These are phyloP conservation scores for Solanum gandarillasii DNA, from an alignment of 257 asterid species.

Conservation along the genomic window DNA sequence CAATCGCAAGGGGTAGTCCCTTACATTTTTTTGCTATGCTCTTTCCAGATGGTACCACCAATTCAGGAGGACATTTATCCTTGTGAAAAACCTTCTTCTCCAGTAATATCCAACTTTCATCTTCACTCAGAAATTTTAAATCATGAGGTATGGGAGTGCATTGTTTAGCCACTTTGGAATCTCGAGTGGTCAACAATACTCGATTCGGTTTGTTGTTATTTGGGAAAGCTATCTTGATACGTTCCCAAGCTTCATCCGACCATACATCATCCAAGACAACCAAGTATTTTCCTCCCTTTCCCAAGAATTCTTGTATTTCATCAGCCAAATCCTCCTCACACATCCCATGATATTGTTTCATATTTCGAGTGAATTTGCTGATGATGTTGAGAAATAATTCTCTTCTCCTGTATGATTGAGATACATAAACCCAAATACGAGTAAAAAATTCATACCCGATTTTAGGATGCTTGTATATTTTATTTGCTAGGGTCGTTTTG, in stretches of 20 bases:
- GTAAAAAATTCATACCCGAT: slow-evolving; percentile 26
- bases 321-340: background rate
- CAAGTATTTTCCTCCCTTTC: slow-evolving; percentile 13
- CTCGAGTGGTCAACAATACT: slow-evolving; percentile 38
- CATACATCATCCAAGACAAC: slow-evolving; percentile 45
- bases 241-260: slow-evolving; percentile 19
- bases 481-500: slow-evolving; percentile 34
- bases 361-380: background rate
- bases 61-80: slow-evolving; percentile 1
- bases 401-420: slow-evolving; percentile 25
- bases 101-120: slow-evolving; percentile 33
- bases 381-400: background rate
- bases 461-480: slow-evolving; percentile 13
- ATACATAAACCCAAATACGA: slow-evolving; percentile 7
- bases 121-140: slow-evolving; percentile 1
- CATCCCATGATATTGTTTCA: background rate
- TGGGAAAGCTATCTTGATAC: slow-evolving; percentile 16
- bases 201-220: slow-evolving; percentile 6
- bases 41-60: slow-evolving; percentile 6
- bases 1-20: slow-evolving; percentile 36
- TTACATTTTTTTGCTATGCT: slow-evolving; percentile 19
- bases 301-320: background rate
- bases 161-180: slow-evolving; percentile 3
- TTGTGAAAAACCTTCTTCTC: slow-evolving; percentile 24
- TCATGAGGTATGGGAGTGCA: slow-evolving; percentile 24